phyloP scores from a whole-genome alignment of 805 yeast species.

The Hanseniaspora nectarophila region DNA sequence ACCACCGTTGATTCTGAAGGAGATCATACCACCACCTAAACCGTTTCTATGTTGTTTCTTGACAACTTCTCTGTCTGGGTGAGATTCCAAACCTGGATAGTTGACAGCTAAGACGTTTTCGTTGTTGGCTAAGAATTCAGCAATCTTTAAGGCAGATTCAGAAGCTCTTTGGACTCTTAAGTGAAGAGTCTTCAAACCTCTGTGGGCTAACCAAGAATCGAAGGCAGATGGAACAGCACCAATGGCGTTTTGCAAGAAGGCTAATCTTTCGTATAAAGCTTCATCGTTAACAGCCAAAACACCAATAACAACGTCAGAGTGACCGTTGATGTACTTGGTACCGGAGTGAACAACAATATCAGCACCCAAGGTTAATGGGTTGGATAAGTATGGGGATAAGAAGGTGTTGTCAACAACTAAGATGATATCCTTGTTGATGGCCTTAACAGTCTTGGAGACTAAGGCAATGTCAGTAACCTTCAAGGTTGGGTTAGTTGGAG shows the following conservation, averaged over 20 bases:
- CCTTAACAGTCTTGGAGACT: conserved; percentile 45
- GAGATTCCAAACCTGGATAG: conserved; percentile 71
- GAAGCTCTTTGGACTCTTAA: conserved; percentile 65
- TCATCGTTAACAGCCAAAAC: conserved; percentile 60
- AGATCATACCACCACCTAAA: conserved; percentile 85
- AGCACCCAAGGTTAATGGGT: conserved; percentile 73
- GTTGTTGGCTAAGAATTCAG: conserved; percentile 44
- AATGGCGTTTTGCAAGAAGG: conserved; percentile 75
- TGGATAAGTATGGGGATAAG: conserved; percentile 74
- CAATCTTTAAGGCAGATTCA: conserved; percentile 51
- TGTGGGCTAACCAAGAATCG: conserved; percentile 85
- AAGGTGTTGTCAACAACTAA: conserved; percentile 83
- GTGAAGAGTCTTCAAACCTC: conserved; percentile 80
- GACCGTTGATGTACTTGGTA: conserved; percentile 84
- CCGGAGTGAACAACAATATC: conserved; percentile 82
- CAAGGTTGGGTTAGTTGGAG: conserved; percentile 82
- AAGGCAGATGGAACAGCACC: conserved; percentile 86
- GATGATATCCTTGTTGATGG: conserved; percentile 40
- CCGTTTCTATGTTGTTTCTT: conserved; percentile 67
- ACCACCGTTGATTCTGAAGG: conserved; percentile 77
- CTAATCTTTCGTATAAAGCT: conserved; percentile 47
- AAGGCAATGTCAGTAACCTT: conserved; percentile 60
- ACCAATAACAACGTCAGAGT: conserved; percentile 84
- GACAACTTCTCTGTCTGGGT: conserved; percentile 52
- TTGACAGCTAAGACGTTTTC: conserved; percentile 53